Base-by-base conservation (phyloP, 208 protist species). In the Leishmania tarentolae region DNA sequence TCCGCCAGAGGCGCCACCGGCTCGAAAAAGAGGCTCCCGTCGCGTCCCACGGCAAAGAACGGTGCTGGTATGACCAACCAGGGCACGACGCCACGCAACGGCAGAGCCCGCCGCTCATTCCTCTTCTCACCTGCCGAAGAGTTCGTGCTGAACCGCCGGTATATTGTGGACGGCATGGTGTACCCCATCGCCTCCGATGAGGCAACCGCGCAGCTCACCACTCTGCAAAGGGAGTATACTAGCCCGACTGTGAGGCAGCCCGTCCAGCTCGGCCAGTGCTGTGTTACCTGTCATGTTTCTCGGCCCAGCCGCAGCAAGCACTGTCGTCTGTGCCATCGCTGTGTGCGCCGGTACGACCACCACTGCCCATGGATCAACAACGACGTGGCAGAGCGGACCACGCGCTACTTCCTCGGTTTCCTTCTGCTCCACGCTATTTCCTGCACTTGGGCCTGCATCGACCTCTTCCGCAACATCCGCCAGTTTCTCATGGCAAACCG, bases 291-390 rank as follows among this genome's bases (percentile, higher is more conserved):
- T 86, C 73, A 84, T 75, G 77, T 97, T 2, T 78, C 84, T 2
- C 96, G 93, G 46, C 98, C 98, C 15, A 88, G 93, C 44, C 93
- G 98, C 50, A 97, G 97, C 50, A 98, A 99, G 85, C 98, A 99
- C 88, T 99, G 98, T 84, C 68, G 88, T 7, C 52, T 98, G 56
- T 99, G 97, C 84, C 81, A 96, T 52, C 75, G 77, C 52, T 99
- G 98, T 89, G 97, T 99, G 31, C 92, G 97, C 47, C 95, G 95
- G 75, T 99, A 94, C 84, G 98, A 99, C 83, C 98, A 99, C 83
- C 97, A 99, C 88, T 99, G 98, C 87, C 93, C 92, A 40, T 99
- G 98, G 98, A 95, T 99, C 40, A 99, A 99, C 92, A 99, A 98
- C 80, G 98, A 98, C 88, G 97, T 99, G 52, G 98, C 98, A 50